phyloP scores from a whole-genome alignment of 768 basidiomycete species.

The Leccinum variicolor region DNA sequence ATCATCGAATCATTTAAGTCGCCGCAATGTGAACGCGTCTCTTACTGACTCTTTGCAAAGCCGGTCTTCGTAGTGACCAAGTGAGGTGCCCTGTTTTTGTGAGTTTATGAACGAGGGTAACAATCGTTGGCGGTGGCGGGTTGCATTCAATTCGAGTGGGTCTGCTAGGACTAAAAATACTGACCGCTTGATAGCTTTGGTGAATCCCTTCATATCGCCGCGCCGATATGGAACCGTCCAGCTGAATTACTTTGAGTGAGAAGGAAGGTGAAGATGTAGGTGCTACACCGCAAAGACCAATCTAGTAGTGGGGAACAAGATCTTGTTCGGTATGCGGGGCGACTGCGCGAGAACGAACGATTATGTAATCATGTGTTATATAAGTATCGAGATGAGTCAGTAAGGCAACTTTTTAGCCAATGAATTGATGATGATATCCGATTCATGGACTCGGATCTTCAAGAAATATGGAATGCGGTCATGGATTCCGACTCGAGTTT shows the following conservation, averaged over 20 bases:
- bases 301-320: background rate
- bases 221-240: background rate
- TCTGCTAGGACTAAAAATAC: constrained; percentile 12
- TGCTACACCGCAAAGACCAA: background rate
- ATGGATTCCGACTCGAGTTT: background rate
- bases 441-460: background rate
- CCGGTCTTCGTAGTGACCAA: constrained; percentile 84
- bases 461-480: background rate
- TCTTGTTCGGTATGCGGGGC: background rate
- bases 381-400: no score
- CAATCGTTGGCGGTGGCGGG: constrained; percentile 5
- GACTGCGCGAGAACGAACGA: constrained; percentile 1
- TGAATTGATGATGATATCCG: no score
- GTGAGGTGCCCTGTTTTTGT: constrained; percentile 73
- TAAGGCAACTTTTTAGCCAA: background rate
- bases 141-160: background rate
- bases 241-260: background rate
- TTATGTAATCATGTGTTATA: constrained; percentile 18
- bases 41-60: constrained; percentile 81
- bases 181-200: constrained; percentile 75
- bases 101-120: constrained; percentile 8
- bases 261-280: background rate
- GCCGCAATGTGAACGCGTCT: background rate
- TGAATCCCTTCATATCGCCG: constrained; percentile 74
- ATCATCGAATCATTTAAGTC: background rate